Evolutionary conservation across 176 grass and related monocot species (phyloP).

Genomic region (Aegilops umbellulata): DNA sequence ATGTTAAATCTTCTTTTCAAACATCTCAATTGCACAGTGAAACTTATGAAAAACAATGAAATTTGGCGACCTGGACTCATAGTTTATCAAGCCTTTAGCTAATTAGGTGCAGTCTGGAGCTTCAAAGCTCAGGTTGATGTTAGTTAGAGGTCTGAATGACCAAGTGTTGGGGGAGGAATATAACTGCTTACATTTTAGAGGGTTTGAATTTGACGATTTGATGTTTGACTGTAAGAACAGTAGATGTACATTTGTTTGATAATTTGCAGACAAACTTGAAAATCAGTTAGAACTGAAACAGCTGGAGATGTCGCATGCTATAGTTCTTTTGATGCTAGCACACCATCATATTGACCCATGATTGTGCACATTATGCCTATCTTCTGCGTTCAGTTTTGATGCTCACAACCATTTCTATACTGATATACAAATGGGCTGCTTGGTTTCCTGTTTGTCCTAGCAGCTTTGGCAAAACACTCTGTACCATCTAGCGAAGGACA

Average conservation of each 20-base stretch:
- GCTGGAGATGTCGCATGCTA: background rate
- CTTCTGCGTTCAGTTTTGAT: background rate
- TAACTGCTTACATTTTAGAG: background rate
- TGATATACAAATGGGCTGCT: constrained; percentile 28
- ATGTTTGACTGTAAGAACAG: background rate
- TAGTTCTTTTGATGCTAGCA: background rate
- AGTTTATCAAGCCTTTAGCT: background rate
- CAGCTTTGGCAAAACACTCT: constrained; percentile 63
- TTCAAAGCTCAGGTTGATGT: background rate
- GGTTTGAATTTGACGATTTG: background rate
- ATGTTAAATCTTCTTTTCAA: background rate
- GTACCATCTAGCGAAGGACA: constrained; percentile 34
- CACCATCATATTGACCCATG: constrained; percentile 1
- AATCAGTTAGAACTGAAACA: background rate
- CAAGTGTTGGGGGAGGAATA: background rate
- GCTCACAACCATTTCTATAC: background rate
- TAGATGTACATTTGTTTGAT: background rate
- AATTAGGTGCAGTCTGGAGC: background rate
- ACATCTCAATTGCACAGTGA: background rate
- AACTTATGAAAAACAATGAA: background rate
- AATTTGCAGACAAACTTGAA: background rate
- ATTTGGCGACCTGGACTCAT: background rate
- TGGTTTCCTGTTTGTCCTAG: constrained; percentile 28
- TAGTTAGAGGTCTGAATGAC: background rate
- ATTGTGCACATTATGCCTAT: background rate